Conservation (phyloP, 2,329 filamentous ascomycete species). For the Clarireedia homoeocarpa region DNA sequence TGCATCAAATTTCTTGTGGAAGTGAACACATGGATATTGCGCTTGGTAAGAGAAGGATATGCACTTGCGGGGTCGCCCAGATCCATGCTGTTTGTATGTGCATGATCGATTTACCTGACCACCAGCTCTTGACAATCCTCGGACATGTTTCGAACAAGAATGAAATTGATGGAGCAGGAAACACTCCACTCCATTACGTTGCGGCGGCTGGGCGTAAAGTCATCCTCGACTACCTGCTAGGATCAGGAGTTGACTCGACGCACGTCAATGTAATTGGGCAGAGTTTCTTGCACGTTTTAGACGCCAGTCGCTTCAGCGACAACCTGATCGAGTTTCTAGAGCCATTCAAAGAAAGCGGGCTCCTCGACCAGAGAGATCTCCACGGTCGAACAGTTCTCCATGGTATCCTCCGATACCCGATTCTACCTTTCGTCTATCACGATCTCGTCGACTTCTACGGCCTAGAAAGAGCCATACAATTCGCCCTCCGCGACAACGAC, state of each 20-base stretch:
- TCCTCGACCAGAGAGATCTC: constrained; percentile 8
- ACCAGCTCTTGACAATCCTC: not conserved
- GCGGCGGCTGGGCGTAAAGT: constrained; percentile 5
- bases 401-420: constrained; percentile 3
- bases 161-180: constrained; percentile 1
- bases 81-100: constrained; percentile 7
- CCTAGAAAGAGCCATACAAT: not conserved
- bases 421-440: constrained; percentile 1
- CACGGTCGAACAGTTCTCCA: constrained; percentile 6
- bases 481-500: constrained; percentile 6
- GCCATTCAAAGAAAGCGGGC: constrained; percentile 1
- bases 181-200: constrained; percentile 7
- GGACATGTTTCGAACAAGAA: not conserved
- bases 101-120: constrained; percentile 1
- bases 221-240: constrained; percentile 3
- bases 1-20: constrained; percentile 1
- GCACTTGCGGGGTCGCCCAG: constrained; percentile 4
- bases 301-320: constrained; percentile 6
- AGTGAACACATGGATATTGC: constrained; percentile 4
- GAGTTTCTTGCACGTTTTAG: constrained; percentile 9
- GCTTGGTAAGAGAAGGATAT: not conserved
- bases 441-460: constrained; percentile 3
- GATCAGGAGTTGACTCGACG: not conserved
- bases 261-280: not conserved
- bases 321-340: constrained; percentile 3